Conservation (phyloP, 129 eudicot genomes). For the Apium graveolens region DNA sequence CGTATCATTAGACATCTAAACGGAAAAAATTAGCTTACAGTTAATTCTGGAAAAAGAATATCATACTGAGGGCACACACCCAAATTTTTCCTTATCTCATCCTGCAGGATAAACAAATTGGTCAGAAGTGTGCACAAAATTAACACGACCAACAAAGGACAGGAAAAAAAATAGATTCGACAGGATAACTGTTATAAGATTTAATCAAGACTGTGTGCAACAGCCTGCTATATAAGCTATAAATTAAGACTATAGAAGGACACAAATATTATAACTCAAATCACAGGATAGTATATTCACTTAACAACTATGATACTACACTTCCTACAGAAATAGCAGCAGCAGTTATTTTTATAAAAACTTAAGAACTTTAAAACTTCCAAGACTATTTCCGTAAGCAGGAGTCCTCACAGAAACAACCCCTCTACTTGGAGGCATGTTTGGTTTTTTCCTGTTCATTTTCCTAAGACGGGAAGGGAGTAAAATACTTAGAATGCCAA, state of each 20-base stretch:
- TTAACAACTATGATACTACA: neutral
- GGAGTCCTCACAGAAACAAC: neutral
- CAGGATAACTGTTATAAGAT: neutral
- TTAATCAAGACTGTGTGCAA: neutral
- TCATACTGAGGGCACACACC: slow-evolving; percentile 98
- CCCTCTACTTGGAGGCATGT: neutral
- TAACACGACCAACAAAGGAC: neutral
- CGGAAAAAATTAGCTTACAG: slow-evolving; percentile 40
- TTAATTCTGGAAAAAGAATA: slow-evolving; percentile 89
- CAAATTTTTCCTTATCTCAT: slow-evolving; percentile 82
- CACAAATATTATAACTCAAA: neutral
- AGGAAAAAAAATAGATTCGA: neutral
- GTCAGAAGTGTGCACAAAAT: neutral
- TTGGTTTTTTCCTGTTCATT: too few relatives aligned
- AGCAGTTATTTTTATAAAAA: neutral
- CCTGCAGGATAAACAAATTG: slow-evolving; percentile 43
- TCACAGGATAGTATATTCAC: neutral
- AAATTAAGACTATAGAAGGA: neutral
- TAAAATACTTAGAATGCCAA: too few relatives aligned
- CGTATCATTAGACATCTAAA: neutral
- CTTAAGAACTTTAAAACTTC: neutral
- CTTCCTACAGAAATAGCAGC: neutral
- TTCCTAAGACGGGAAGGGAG: too few relatives aligned
- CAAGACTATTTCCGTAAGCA: neutral
- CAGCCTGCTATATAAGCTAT: neutral